These are phyloP conservation scores for Ogataea zsoltii DNA, from an alignment of 805 yeast genomes.

Conservation along the genomic window DNA sequence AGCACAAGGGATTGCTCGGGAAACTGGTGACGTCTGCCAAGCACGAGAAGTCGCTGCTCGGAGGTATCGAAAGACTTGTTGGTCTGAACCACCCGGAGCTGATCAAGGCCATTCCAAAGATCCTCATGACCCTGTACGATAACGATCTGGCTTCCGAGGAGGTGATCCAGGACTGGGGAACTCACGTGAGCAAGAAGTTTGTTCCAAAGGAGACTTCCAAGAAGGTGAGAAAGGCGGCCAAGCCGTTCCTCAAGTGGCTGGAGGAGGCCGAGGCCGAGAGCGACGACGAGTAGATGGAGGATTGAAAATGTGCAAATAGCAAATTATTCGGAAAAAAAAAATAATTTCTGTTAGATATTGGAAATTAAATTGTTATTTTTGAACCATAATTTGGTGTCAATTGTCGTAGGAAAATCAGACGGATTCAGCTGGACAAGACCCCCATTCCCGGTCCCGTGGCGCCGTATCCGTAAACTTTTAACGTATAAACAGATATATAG, in stretches of 20 bases:
- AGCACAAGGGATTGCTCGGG: slow-evolving; percentile 79
- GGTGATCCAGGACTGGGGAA: slow-evolving; percentile 78
- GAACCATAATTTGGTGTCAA: no score
- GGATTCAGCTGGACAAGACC: no score
- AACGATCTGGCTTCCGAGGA: slow-evolving; percentile 85
- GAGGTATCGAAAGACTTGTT: slow-evolving; percentile 92
- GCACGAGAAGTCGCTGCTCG: slow-evolving; percentile 86
- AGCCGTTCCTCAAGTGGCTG: slow-evolving; percentile 93
- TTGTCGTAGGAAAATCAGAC: no score
- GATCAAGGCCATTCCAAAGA: slow-evolving; percentile 74
- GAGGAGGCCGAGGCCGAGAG: slow-evolving; percentile 87
- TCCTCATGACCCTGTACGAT: slow-evolving; percentile 79
- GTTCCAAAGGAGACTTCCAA: slow-evolving; percentile 90
- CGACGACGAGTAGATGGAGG: slow-evolving; percentile 23
- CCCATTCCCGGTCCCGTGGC: no score
- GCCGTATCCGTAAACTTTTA: slow-evolving; percentile 2
- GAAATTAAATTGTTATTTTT: no score
- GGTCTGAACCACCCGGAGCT: slow-evolving; percentile 76
- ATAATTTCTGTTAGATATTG: no score
- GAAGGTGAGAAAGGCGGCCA: slow-evolving; percentile 94
- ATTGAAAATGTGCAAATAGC: neutral
- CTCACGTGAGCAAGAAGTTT: slow-evolving; percentile 87
- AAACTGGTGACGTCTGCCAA: slow-evolving; percentile 69
- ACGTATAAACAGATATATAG: neutral
- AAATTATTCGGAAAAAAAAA: no score